Percentiles rank a stretch among this genome's conserved stretches.
These are phyloP conservation scores for Chaetomiaceae sp. DNA, from an alignment of 2,329 filamentous ascomycete genomes.

Conservation along the genomic window DNA sequence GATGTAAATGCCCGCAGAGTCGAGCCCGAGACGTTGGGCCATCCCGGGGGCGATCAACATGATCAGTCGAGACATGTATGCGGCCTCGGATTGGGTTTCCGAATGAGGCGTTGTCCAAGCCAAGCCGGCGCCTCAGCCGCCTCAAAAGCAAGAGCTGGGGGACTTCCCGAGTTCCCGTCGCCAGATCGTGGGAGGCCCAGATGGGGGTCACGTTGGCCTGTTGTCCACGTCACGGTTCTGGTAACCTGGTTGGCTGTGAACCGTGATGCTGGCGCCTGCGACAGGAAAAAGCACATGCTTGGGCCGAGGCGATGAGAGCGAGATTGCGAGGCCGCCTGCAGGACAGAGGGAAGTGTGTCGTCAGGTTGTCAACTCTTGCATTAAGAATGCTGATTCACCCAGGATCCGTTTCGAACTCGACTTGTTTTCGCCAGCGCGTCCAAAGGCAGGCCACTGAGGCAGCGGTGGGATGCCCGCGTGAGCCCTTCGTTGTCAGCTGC, in stretches of 20 bases:
- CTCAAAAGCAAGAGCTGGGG: background rate
- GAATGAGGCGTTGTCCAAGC: background rate
- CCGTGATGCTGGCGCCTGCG: background rate
- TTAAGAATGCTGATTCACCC: too few relatives aligned
- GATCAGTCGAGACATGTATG: constrained; percentile 4
- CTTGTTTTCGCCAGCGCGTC: too few relatives aligned
- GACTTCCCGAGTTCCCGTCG: background rate
- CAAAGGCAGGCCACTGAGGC: too few relatives aligned
- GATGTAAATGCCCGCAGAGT: background rate
- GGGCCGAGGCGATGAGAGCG: background rate
- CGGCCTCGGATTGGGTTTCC: constrained; percentile 4
- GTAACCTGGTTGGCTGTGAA: background rate
- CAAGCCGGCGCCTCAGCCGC: background rate
- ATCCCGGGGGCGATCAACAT: constrained; percentile 8
- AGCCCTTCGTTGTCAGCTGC: background rate
- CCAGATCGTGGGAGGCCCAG: background rate
- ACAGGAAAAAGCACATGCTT: background rate
- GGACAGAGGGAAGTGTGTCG: background rate
- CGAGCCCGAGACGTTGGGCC: constrained; percentile 2
- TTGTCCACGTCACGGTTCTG: constrained; percentile 1
- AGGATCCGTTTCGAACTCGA: too few relatives aligned
- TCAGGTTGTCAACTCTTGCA: background rate
- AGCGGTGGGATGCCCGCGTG: background rate
- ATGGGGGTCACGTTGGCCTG: background rate
- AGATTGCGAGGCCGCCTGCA: background rate